phyloP scores from a whole-genome alignment of 2,329 filamentous ascomycete genomes.

The Bertia moriformis region DNA sequence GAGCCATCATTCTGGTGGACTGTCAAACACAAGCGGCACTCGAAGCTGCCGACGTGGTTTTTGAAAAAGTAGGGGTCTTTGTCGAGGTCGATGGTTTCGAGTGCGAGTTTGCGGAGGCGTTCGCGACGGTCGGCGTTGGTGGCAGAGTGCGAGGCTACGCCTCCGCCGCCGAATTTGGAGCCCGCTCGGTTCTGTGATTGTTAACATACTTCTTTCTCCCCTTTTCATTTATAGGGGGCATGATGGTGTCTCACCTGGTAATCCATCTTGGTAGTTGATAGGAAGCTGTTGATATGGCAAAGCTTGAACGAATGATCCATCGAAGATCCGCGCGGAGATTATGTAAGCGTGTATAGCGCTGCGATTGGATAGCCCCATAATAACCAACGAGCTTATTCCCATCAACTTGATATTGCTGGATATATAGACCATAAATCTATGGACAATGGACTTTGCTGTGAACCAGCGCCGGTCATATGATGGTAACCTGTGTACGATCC shows the following conservation, averaged over 20 bases:
- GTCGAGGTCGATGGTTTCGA: conserved; percentile 97
- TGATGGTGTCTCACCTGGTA: neutral
- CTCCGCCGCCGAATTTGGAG: conserved; percentile 94
- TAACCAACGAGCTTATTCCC: no score
- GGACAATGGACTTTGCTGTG: conserved; percentile 6
- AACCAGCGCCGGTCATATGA: conserved; percentile 44
- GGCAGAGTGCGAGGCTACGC: conserved; percentile 81
- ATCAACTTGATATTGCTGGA: no score
- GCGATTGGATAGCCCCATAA: no score
- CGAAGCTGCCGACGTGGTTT: conserved; percentile 95
- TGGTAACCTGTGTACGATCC: conserved; percentile 41
- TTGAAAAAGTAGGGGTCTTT: conserved; percentile 99
- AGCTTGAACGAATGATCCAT: no score
- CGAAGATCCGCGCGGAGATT: no score
- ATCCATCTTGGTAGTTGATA: conserved; percentile 1
- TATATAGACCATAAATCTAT: no score
- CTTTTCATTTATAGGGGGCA: no score
- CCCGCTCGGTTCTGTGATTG: conserved; percentile 69
- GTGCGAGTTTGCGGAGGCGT: conserved; percentile 89
- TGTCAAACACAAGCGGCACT: conserved; percentile 90
- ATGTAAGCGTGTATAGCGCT: no score
- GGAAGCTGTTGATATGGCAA: no score
- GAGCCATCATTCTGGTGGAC: conserved; percentile 98
- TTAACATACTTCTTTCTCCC: neutral
- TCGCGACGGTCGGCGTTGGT: conserved; percentile 96